Evolutionary conservation across 768 basidiomycete genomes (phyloP).

Genomic region (Candolleomyces eurysporus): DNA sequence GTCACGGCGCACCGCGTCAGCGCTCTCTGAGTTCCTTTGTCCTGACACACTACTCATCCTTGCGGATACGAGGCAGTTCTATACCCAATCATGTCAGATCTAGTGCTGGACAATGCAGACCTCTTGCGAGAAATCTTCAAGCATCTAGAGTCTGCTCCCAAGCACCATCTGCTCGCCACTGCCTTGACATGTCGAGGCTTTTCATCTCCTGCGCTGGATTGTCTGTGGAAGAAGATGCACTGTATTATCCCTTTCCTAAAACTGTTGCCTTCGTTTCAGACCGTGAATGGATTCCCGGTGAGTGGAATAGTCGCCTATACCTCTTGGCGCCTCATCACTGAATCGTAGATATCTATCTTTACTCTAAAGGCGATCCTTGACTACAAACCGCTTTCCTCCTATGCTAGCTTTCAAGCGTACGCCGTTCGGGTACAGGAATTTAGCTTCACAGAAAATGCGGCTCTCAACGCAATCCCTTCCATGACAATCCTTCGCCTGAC

Average conservation of each 20-base stretch:
- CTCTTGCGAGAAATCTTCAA: background rate
- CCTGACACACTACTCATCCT: too few relatives aligned
- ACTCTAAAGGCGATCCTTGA: background rate
- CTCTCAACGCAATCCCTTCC: background rate
- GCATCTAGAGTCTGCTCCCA: background rate
- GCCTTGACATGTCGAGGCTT: slow-evolving; percentile 4
- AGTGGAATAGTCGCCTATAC: background rate
- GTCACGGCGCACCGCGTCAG: too few relatives aligned
- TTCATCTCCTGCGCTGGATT: slow-evolving; percentile 2
- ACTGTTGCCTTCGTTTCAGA: slow-evolving; percentile 11
- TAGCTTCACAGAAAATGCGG: background rate
- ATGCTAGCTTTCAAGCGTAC: background rate
- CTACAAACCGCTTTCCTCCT: background rate
- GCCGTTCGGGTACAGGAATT: background rate
- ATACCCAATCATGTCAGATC: background rate
- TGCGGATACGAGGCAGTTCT: too few relatives aligned
- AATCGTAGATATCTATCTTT: background rate
- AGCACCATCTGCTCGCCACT: background rate
- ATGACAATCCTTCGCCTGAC: background rate
- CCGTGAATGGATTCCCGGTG: background rate
- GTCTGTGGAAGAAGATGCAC: slow-evolving; percentile 4
- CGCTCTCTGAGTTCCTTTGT: too few relatives aligned
- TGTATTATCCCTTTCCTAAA: slow-evolving; percentile 8
- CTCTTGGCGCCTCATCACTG: background rate
- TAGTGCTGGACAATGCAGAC: background rate